Evolutionary conservation across 179 eudicot genomes (phyloP).

Genomic region (Spergularia azorica): DNA sequence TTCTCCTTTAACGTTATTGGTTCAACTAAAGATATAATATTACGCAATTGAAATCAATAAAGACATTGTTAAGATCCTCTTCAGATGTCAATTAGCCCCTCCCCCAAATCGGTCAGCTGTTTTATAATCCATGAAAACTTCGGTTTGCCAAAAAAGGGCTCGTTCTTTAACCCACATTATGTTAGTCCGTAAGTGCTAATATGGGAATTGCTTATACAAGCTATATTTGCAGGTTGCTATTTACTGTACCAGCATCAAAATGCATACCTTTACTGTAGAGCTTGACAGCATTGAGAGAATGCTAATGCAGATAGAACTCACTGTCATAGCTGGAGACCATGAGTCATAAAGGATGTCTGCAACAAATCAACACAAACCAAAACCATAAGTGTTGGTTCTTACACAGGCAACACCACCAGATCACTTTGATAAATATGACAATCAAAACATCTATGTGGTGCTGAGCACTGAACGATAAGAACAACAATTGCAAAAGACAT

Average conservation of each 20-base stretch:
- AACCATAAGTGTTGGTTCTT: background rate
- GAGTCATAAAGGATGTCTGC: constrained; percentile 69
- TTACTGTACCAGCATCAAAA: constrained; percentile 1
- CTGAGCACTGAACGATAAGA: no score
- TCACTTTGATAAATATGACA: background rate
- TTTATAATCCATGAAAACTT: no score
- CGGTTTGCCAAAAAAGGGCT: no score
- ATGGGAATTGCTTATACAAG: background rate
- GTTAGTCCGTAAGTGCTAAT: background rate
- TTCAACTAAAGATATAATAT: no score
- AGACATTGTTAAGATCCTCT: no score
- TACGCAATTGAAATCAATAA: no score
- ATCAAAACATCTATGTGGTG: background rate
- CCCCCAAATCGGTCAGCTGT: no score
- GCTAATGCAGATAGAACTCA: constrained; percentile 71
- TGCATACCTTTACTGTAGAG: constrained; percentile 53
- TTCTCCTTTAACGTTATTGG: background rate
- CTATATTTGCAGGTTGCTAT: background rate
- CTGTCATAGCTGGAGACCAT: constrained; percentile 79
- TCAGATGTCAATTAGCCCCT: no score
- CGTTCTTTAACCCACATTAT: background rate
- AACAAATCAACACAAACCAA: constrained; percentile 4
- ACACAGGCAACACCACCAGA: background rate
- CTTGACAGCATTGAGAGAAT: constrained; percentile 73
- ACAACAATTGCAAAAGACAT: no score